phyloP scores from a whole-genome alignment of 495 filamentous ascomycete genomes.

The Penicillium silybi region DNA sequence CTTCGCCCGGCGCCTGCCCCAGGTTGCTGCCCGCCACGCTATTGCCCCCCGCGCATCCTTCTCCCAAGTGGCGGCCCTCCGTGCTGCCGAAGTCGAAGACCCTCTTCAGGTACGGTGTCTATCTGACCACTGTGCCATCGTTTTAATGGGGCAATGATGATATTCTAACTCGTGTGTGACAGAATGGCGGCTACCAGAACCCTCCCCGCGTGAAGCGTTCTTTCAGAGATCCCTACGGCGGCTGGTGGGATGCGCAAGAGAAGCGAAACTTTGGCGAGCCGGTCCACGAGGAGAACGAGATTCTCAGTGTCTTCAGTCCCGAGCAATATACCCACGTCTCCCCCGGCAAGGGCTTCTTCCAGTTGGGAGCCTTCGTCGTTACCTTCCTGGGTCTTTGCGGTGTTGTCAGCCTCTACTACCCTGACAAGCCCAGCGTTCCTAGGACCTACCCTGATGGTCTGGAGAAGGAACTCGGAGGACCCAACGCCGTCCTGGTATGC shows the following conservation, averaged over 20 bases:
- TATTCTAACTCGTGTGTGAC: constrained; percentile 5
- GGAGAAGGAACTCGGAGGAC: constrained; percentile 80
- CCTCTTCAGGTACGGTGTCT: constrained; percentile 65
- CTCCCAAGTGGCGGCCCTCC: constrained; percentile 48
- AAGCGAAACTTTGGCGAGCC: constrained; percentile 94
- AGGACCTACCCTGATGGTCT: constrained; percentile 80
- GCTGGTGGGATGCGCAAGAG: constrained; percentile 98
- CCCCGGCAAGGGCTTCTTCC: constrained; percentile 64
- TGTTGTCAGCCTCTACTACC: constrained; percentile 68
- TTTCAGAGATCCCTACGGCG: constrained; percentile 85
- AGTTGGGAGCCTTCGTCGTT: constrained; percentile 71
- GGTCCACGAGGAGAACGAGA: constrained; percentile 94
- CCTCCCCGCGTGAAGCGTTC: constrained; percentile 78
- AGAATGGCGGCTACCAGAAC: constrained; percentile 94
- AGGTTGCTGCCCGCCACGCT: constrained; percentile 44
- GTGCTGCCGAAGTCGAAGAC: constrained; percentile 64
- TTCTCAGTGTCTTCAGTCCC: constrained; percentile 84
- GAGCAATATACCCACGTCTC: constrained; percentile 85
- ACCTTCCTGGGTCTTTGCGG: constrained; percentile 67
- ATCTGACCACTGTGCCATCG: constrained; percentile 2
- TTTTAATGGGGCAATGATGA: not conserved
- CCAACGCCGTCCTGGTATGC: constrained; percentile 42
- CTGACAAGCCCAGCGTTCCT: constrained; percentile 77
- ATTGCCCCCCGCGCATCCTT: constrained; percentile 49
- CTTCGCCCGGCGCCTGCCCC: constrained; percentile 43